Evolutionary conservation across 495 filamentous ascomycete species (phyloP), one percentile per base, ranked within the genome.

Genomic region (Beverwykella pulmonaria): DNA sequence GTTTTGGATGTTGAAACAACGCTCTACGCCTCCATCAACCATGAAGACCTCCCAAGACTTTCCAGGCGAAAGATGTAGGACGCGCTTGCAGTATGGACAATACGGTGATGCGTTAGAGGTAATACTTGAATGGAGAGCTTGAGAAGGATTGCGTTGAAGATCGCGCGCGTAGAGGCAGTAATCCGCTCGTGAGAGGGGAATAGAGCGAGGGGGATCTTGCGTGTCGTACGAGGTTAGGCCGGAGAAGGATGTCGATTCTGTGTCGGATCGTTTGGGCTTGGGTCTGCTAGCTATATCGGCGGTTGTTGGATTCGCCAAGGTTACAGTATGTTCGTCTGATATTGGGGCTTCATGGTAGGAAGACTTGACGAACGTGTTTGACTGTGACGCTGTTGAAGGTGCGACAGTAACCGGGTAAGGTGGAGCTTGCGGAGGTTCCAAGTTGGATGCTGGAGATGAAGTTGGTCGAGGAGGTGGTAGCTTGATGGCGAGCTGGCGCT

Each of bases 91-190:
- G 22, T 62, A 32, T 6, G 68, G 59, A 48, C 68, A 71, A 44
- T 66, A 62, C 10, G 68, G 68, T 5, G 53, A 41, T 3, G 53
- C 29, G 34, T 34, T 30, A 10, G 61, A 65, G 0, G 58, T 61
- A 20, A 64, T 56, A 53, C 62, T 63, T 26, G 65, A 29, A 19
- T 50, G n/a, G 41, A 73, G 64, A 39, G 71, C 32, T 34, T 72
- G 71, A 36, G 68, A 62, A 1, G 74, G 75, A 59, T 75, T 62
- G 65, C 68, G 55, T 41, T 75, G 70, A 20, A 69, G 59, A 36
- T 71, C 63, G 36, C 72, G 58, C 53, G 75, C 73, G 54, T 78
- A 71, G n/a, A 68, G 68, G 23, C 75, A 75, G 65, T 72, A 75
- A 53, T 69, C 72, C 17, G 39, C 15, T 2, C 15, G 2, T 12